These are phyloP conservation scores for Golubevia pallescens DNA, from an alignment of 1,284 basidiomycete genomes.

Conservation along the genomic window DNA sequence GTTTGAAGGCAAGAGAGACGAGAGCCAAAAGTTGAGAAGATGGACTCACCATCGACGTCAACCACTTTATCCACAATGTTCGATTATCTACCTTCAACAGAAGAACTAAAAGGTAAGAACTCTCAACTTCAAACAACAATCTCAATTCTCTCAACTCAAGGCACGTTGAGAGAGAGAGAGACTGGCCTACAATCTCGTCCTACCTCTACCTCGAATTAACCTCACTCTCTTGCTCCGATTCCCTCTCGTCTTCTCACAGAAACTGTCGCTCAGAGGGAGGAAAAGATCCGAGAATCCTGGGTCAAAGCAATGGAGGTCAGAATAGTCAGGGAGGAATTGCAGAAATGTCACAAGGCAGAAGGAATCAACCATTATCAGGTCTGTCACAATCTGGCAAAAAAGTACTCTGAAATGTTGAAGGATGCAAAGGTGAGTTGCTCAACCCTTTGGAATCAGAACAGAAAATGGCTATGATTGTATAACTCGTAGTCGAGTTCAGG, in stretches of 20 bases:
- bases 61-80: not conserved
- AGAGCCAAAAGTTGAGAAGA: too few species aligned
- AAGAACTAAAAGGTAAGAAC: constrained; percentile 14
- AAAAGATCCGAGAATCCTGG: constrained; percentile 88
- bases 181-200: constrained; percentile 11
- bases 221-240: not conserved
- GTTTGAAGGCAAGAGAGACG: too few species aligned
- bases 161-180: constrained; percentile 8
- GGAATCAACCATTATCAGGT: constrained; percentile 73
- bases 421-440: constrained; percentile 78
- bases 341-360: constrained; percentile 88
- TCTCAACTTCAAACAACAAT: not conserved
- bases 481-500: not conserved
- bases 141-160: not conserved
- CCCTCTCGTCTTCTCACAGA: constrained; percentile 54
- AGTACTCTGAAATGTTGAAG: constrained; percentile 80
- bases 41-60: too few species aligned
- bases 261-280: constrained; percentile 72
- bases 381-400: constrained; percentile 84
- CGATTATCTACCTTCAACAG: constrained; percentile 4
- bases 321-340: constrained; percentile 85
- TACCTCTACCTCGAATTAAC: not conserved
- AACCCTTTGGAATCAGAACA: not conserved
- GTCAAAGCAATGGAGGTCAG: constrained; percentile 90
- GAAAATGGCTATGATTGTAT: not conserved